phyloP scores from a whole-genome alignment of 192 early-diverging fungal species.

The Cetraspora pellucida region DNA sequence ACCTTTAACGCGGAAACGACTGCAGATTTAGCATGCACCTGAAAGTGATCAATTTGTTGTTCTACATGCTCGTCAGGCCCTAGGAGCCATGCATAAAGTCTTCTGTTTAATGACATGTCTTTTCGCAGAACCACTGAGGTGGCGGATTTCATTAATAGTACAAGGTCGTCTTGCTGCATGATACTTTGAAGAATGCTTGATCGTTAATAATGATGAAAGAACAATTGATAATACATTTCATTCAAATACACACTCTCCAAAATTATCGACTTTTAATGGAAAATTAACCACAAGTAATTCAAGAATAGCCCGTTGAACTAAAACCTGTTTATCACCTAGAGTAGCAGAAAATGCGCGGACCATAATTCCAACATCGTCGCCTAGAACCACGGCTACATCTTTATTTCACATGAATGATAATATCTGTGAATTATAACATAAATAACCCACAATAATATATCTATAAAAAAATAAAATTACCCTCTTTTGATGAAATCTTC shows the following conservation, averaged over 20 bases:
- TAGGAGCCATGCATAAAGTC: conserved; percentile 91
- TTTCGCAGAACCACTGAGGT: conserved; percentile 80
- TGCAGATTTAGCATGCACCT: conserved; percentile 51
- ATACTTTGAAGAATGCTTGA: conserved; percentile 40
- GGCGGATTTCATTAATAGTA: conserved; percentile 70
- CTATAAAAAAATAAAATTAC: conserved; percentile 35
- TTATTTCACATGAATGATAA: neutral
- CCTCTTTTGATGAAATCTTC: conserved; percentile 65
- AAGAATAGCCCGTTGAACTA: conserved; percentile 83
- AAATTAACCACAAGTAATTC: conserved; percentile 81
- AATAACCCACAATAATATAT: neutral
- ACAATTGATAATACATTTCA: neutral
- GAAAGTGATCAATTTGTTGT: conserved; percentile 57
- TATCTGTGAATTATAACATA: conserved; percentile 1
- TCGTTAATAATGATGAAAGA: conserved; percentile 14
- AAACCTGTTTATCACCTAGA: conserved; percentile 69
- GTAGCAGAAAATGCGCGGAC: conserved; percentile 74
- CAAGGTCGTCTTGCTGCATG: conserved; percentile 67
- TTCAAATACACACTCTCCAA: conserved; percentile 6
- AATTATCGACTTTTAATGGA: conserved; percentile 60
- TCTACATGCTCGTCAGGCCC: conserved; percentile 49
- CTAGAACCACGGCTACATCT: conserved; percentile 71
- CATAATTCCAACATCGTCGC: conserved; percentile 72
- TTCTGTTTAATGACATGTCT: conserved; percentile 92
- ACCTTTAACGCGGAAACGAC: conserved; percentile 60